Evolutionary conservation across 192 early-diverging fungal species (phyloP).

Genomic region (Chytriomyces confervae): DNA sequence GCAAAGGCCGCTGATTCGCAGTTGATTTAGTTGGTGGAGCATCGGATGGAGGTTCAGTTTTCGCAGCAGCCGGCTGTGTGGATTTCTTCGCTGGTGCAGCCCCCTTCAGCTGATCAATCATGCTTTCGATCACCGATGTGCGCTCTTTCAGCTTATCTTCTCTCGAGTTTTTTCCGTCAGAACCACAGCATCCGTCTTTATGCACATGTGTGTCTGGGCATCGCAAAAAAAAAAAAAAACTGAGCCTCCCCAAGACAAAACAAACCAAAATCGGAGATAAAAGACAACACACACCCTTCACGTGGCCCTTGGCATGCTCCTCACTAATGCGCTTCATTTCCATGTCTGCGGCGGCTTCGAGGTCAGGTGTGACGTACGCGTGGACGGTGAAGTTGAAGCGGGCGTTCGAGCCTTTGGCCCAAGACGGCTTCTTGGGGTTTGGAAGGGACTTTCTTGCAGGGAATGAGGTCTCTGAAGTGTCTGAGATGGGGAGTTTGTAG

Average conservation of each 20-base stretch:
- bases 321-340: constrained; percentile 19
- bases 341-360: constrained; percentile 31
- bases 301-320: constrained; percentile 30
- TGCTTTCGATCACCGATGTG: constrained; percentile 13
- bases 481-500: constrained; percentile 26
- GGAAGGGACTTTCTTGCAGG: not conserved
- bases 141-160: constrained; percentile 18
- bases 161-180: not conserved
- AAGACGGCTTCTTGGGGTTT: constrained; percentile 24
- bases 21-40: too few relatives aligned
- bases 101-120: constrained; percentile 30
- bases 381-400: constrained; percentile 54
- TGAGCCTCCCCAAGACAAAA: not conserved
- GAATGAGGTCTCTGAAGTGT: not conserved
- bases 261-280: not conserved
- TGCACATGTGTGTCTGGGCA: constrained; percentile 16
- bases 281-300: constrained; percentile 2
- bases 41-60: not conserved
- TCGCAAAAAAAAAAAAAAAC: not conserved
- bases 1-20: constrained; percentile 31
- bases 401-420: constrained; percentile 56
- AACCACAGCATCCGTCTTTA: constrained; percentile 17
- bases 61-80: not conserved
- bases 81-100: not conserved
- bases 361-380: constrained; percentile 44